A percentile compares a stretch with the other conserved stretches of the same genome.
These are phyloP conservation scores for Lycium ferocissimum DNA, from an alignment of 257 asterid genomes.

Conservation along the genomic window DNA sequence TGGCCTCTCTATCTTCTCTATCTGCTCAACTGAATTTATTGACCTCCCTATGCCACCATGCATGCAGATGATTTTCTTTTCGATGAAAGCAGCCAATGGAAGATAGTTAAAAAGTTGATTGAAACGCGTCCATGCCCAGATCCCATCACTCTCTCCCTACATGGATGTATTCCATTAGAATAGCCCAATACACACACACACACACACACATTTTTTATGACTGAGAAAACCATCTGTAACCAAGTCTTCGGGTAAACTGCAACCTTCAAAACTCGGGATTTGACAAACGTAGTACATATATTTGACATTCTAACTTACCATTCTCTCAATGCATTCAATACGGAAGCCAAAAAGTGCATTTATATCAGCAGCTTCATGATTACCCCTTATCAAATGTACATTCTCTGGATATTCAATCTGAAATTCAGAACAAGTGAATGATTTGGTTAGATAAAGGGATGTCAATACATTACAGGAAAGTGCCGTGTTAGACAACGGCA, in stretches of 20 bases:
- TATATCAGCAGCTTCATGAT: conserved; percentile 99
- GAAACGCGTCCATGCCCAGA: conserved; percentile 99
- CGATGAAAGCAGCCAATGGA: conserved; percentile 97
- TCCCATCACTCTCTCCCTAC: conserved; percentile 98
- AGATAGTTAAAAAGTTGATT: conserved; percentile 95
- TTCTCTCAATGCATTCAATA: conserved; percentile 98
- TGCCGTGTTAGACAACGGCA: neutral
- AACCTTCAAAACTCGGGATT: neutral
- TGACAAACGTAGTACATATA: neutral
- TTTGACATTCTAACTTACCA: conserved; percentile 60
- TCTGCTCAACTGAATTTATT: conserved; percentile 87
- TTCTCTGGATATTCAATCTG: conserved; percentile 97
- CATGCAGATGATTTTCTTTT: conserved; percentile 98
- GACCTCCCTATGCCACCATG: conserved; percentile 99
- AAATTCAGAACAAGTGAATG: conserved; percentile 29
- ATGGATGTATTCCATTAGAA: conserved; percentile 42
- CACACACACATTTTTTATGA: neutral
- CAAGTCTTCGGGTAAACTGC: neutral
- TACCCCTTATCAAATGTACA: conserved; percentile 96
- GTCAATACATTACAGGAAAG: neutral
- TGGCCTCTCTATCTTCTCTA: conserved; percentile 98
- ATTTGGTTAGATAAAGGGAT: conserved; percentile 20
- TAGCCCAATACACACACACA: conserved; percentile 1
- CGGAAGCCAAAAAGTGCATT: conserved; percentile 99
- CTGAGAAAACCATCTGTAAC: too few species aligned